Base-by-base conservation (phyloP, 2,329 filamentous ascomycete species). In the Penicillium sp. region DNA sequence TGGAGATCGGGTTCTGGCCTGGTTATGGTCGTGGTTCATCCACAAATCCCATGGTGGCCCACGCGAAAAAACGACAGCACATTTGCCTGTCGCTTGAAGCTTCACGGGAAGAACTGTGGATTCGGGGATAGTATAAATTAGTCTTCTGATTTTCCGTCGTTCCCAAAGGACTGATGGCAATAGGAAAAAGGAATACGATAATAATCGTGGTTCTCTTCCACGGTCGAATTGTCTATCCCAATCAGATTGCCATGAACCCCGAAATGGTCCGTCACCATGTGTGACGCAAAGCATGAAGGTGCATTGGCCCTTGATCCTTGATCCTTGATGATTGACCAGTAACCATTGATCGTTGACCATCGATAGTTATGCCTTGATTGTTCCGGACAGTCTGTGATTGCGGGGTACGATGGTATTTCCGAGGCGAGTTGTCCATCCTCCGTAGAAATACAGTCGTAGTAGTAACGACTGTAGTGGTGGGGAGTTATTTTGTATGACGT, bases 51-150 rank as follows among this genome's bases (percentile, higher is more conserved):
- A 51, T 26, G 35, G 51, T 40, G 51, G 51, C 51, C 51, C 51
- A 54, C 51, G 51, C 51, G 51, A 54, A 54, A 54, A 54, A 54
- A 54, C 35, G 37, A 33, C 15, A 30, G 17, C 26, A 15, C 26
- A 8, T n/a, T 12, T 30, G 24, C 5, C 45, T 8, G 45, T 47
- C 24, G 8, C 40, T n/a, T n/a, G n/a, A n/a, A n/a, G n/a, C 22
- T 17, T 26, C 13, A 22, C 13, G 22, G 42, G 5, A 15, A 15
- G 12, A 7, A 22, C 13, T 6, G 15, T 40, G 37, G 37, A 40
- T 37, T 37, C 15, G 35, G 15, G 6, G 35, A 26, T 26, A 24
- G 42, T 45, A 24, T 13, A 45, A 24, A 15, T 5, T 45, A 49
- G 45, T 30, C 26, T 30, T 19, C 45, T 30, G 4, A 12, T 15